Conservation (phyloP, 2,329 filamentous ascomycete species). For the Dactylella cylindrospora region DNA sequence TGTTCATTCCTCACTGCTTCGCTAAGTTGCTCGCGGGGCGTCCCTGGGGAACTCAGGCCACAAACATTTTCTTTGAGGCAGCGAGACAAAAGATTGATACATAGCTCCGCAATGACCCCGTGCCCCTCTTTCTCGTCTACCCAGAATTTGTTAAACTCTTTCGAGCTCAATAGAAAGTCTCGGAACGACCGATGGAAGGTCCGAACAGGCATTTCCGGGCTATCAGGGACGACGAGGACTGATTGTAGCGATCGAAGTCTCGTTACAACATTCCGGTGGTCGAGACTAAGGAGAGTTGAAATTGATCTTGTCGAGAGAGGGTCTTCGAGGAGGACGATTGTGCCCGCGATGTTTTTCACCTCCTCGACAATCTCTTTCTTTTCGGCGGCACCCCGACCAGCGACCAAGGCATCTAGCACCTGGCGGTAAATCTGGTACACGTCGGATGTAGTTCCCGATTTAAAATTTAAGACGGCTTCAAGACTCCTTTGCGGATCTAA, state of each 20-base stretch:
- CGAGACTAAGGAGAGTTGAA: no score
- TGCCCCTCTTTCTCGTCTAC: conserved; percentile 7
- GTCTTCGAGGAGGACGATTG: no score
- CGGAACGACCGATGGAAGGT: conserved; percentile 11
- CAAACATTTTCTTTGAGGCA: conserved; percentile 8
- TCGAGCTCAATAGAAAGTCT: conserved; percentile 11
- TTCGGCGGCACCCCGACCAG: no score
- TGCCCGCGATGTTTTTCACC: conserved; percentile 3
- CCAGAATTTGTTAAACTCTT: not conserved
- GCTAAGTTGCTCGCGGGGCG: not conserved
- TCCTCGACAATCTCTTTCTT: not conserved
- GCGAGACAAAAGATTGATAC: not conserved
- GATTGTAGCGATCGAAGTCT: conserved; percentile 4
- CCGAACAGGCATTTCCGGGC: not conserved
- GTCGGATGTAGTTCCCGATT: no score
- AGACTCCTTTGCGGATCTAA: no score
- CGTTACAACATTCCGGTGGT: no score
- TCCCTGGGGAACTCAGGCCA: not conserved
- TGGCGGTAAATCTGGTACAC: no score
- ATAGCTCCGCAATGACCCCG: not conserved
- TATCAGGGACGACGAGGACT: conserved; percentile 4
- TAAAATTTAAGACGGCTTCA: no score
- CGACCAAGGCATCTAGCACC: no score
- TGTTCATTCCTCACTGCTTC: not conserved
- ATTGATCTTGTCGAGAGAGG: no score